Evolutionary conservation across 176 grass and related monocot species (phyloP).

Genomic region (Puccinellia tenuiflora): DNA sequence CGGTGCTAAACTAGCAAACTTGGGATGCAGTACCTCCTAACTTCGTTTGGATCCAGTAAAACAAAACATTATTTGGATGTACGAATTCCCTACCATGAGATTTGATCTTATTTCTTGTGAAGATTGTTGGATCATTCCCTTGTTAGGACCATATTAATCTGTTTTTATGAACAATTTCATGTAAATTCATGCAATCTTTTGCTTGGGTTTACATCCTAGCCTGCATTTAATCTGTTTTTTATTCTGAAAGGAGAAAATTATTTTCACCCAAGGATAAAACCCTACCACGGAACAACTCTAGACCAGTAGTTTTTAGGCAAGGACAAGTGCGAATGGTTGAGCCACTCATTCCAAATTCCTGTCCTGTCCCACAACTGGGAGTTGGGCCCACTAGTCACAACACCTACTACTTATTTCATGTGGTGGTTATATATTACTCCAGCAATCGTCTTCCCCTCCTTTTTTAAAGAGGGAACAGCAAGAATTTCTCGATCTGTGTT

Average conservation of each 20-base stretch:
- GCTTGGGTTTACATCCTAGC: too few species aligned
- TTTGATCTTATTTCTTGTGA: background rate
- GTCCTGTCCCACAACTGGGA: conserved; percentile 9
- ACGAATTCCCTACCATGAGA: background rate
- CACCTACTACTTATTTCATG: background rate
- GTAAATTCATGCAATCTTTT: too few species aligned
- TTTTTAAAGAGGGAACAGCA: background rate
- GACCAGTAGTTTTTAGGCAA: conserved; percentile 7
- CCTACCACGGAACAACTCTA: background rate
- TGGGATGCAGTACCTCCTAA: background rate
- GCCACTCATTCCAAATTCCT: conserved; percentile 19
- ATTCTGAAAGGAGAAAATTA: background rate
- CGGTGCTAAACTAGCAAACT: conserved; percentile 20
- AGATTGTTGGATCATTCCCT: background rate
- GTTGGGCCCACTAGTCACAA: conserved; percentile 8
- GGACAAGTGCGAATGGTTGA: conserved; percentile 23
- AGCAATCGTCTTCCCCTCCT: background rate
- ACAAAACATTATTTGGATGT: background rate
- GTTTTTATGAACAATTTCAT: background rate
- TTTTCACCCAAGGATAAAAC: background rate
- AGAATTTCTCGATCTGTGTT: background rate
- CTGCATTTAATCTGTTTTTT: too few species aligned
- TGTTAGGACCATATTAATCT: background rate
- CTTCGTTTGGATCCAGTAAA: background rate
- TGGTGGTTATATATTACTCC: background rate